These are phyloP conservation scores for Astrocystis sublimbata DNA, from an alignment of 495 filamentous ascomycete genomes.

Conservation along the genomic window DNA sequence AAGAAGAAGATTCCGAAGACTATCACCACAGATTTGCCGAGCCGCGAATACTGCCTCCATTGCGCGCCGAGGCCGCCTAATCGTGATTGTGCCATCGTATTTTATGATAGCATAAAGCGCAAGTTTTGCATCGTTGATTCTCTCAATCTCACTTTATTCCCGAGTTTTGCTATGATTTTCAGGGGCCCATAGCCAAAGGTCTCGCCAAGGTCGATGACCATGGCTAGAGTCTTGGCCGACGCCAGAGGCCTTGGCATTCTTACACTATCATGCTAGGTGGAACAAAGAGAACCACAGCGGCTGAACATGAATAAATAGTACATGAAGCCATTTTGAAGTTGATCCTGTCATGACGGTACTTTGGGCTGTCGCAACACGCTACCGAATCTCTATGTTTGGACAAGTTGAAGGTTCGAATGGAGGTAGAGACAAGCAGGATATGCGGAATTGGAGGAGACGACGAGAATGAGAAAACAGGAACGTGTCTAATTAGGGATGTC, in stretches of 20 bases:
- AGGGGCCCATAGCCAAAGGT: background rate
- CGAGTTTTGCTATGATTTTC: background rate
- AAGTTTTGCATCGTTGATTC: constrained; percentile 6
- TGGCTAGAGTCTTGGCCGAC: background rate
- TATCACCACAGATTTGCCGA: background rate
- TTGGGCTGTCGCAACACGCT: too few relatives aligned
- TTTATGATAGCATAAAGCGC: background rate
- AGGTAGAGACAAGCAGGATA: too few relatives aligned
- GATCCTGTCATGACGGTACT: too few relatives aligned
- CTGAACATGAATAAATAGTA: too few relatives aligned
- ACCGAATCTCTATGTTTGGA: too few relatives aligned
- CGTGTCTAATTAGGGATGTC: too few relatives aligned
- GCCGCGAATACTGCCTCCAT: constrained; percentile 13
- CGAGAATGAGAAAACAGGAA: too few relatives aligned
- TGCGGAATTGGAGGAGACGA: too few relatives aligned
- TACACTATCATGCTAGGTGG: background rate
- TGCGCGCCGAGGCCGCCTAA: constrained; percentile 3
- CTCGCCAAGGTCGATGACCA: background rate
- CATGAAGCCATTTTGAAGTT: too few relatives aligned
- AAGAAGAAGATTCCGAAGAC: constrained; percentile 2
- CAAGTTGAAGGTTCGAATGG: too few relatives aligned
- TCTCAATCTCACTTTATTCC: background rate
- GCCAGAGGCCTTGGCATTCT: too few relatives aligned
- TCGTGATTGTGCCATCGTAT: constrained; percentile 6
- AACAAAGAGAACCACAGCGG: background rate